A percentile compares a stretch with the other conserved stretches of the same genome.
Evolutionary conservation across 148 eudicot species (phyloP).

Genomic region (Cornus kousa): DNA sequence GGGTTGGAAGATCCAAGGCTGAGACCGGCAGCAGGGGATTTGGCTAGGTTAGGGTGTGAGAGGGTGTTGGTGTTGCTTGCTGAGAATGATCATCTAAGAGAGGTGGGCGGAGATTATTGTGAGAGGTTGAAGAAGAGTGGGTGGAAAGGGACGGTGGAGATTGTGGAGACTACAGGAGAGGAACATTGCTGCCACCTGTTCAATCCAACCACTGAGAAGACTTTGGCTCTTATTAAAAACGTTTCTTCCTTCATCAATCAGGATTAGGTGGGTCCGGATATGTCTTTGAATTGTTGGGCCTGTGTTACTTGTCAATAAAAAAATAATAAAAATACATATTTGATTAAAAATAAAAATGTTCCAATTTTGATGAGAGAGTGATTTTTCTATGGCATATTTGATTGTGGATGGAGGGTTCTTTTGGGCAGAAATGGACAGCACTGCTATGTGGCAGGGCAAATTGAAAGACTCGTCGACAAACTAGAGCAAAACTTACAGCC

Average conservation of each 20-base stretch:
- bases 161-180: constrained; percentile 15
- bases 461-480: too few relatives aligned
- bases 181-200: constrained; percentile 19
- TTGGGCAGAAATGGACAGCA: too few relatives aligned
- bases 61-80: constrained; percentile 16
- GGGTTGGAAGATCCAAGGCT: constrained; percentile 17
- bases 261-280: too few relatives aligned
- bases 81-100: constrained; percentile 20
- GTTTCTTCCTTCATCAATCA: constrained; percentile 17
- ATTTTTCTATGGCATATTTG: too few relatives aligned
- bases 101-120: constrained; percentile 4
- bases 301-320: too few relatives aligned
- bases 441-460: too few relatives aligned
- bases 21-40: constrained; percentile 16
- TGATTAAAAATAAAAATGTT: too few relatives aligned
- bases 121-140: constrained; percentile 21
- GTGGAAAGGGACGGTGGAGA: constrained; percentile 22
- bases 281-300: too few relatives aligned
- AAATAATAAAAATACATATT: too few relatives aligned
- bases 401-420: too few relatives aligned
- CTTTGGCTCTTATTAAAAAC: constrained; percentile 8
- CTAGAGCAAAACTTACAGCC: too few relatives aligned
- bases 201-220: constrained; percentile 10
- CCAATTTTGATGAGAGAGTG: too few relatives aligned
- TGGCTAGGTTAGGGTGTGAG: constrained; percentile 12